phyloP scores from a whole-genome alignment of 2,329 filamentous ascomycete genomes.

The Neofusicoccum ribis region DNA sequence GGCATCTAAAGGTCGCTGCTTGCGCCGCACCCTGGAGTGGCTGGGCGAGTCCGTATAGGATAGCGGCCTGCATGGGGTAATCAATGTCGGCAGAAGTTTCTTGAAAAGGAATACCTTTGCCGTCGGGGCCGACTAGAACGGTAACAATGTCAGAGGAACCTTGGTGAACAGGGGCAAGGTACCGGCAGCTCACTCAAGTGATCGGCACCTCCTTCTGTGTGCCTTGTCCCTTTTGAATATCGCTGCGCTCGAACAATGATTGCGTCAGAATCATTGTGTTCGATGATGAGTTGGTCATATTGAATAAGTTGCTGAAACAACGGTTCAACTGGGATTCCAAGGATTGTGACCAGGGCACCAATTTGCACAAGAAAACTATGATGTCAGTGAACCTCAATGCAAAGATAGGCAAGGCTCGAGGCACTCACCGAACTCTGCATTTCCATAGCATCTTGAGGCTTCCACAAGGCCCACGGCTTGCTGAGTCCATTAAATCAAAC shows the following conservation, averaged over 20 bases:
- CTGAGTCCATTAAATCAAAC: neutral
- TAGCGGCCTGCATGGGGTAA: neutral
- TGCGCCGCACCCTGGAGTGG: neutral
- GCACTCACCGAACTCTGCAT: neutral
- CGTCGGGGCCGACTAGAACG: too few relatives aligned
- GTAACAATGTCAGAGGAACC: too few relatives aligned
- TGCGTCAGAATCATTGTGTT: neutral
- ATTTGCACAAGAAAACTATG: neutral
- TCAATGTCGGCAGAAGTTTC: neutral
- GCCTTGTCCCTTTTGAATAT: neutral
- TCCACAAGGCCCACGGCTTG: neutral
- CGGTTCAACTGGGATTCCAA: neutral
- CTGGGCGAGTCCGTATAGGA: neutral
- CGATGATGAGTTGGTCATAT: neutral
- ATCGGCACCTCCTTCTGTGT: neutral
- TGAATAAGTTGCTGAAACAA: neutral
- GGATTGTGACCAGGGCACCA: neutral
- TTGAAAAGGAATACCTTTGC: neutral
- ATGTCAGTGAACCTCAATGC: neutral
- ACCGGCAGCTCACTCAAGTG: too few relatives aligned
- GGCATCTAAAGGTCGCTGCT: neutral
- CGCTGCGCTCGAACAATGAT: neutral
- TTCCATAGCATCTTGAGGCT: neutral
- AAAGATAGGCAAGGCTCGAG: too few relatives aligned
- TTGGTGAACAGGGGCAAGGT: too few relatives aligned